Base-by-base conservation (phyloP, 352 stramenopile genomes). In the Globisporangium splendens region DNA sequence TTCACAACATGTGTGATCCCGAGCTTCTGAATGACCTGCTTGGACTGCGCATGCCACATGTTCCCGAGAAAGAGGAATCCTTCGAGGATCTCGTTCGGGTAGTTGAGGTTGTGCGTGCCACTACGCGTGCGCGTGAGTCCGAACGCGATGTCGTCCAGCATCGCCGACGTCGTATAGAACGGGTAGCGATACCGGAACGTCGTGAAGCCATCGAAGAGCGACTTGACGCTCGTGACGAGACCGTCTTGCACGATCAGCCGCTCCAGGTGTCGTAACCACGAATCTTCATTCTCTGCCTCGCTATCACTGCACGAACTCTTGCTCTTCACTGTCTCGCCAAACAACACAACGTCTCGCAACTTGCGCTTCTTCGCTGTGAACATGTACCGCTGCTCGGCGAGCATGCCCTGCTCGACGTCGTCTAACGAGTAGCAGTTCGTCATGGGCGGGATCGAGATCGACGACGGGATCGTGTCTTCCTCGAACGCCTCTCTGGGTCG, bases 1-100 rank as follows among this genome's bases (percentile, higher is more conserved):
- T 95, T 95, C 24, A 95, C 82, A 14, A 95, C 72, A 57, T 95
- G 85, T 18, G 85, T 95, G 62, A 95, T 93, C 14, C 83, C 85
- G 43, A 95, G 65, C 61, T 95, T 72, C 3, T 79, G 78, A 24
- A 93, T 56, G 8, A 95, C 80, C 39, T 89, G 73, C 62, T 79
- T 78, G 31, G 70, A 86, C 66, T 94, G 82, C 18, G 84, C 85
- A 64, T 95, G 85, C 85, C 85, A 95, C 83, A 95, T 93, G 66
- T 95, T 95, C 44, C 85, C 85, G 20, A 95, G 69, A 58, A 91
- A 95, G 8, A 95, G 61, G 65, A 95, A 95, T 1, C 83, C 83
- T 50, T 95, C 85, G 35, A 95, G 67, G 52, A 95, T 89, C 60
- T 95, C 85, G 55, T 95, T 95, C 46, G 85, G 85, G 72, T 95